These are phyloP conservation scores for Cladorrhinum sp. DNA, from an alignment of 2,329 filamentous ascomycete species.

Conservation along the genomic window DNA sequence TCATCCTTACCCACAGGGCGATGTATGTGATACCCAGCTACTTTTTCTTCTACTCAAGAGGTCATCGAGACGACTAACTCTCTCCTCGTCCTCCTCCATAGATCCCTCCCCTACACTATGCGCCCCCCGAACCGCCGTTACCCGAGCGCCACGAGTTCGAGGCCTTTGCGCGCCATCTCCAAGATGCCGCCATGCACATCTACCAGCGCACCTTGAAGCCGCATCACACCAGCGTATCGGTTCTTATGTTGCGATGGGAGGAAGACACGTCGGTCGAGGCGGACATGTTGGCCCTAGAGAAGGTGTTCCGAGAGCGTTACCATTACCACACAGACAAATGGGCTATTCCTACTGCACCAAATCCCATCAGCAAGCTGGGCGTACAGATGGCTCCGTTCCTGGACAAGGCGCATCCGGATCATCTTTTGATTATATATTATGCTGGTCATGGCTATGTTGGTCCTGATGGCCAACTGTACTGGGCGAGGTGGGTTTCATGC, in stretches of 20 bases:
- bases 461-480: slow-evolving; percentile 60
- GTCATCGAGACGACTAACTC: not conserved
- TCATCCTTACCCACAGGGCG: slow-evolving; percentile 25
- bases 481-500: slow-evolving; percentile 57
- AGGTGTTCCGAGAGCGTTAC: slow-evolving; percentile 57
- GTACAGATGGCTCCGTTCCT: slow-evolving; percentile 59
- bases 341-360: slow-evolving; percentile 57
- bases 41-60: no score
- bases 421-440: slow-evolving; percentile 64
- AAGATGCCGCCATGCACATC: slow-evolving; percentile 66
- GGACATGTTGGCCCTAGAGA: slow-evolving; percentile 54
- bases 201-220: slow-evolving; percentile 59
- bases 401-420: slow-evolving; percentile 54
- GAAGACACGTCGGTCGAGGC: slow-evolving; percentile 53
- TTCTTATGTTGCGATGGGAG: slow-evolving; percentile 61
- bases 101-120: slow-evolving; percentile 23
- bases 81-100: slow-evolving; percentile 4
- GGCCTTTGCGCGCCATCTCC: slow-evolving; percentile 63
- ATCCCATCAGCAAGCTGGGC: slow-evolving; percentile 60
- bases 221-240: slow-evolving; percentile 57
- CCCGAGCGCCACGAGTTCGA: slow-evolving; percentile 60
- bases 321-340: slow-evolving; percentile 59
- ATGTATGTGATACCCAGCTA: slow-evolving; percentile 19
- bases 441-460: slow-evolving; percentile 58
- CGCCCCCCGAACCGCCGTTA: slow-evolving; percentile 22